Percentiles rank a stretch among this genome's conserved stretches.
Evolutionary conservation across 2,329 filamentous ascomycete species (phyloP).

Genomic region (Verticillium longisporum): DNA sequence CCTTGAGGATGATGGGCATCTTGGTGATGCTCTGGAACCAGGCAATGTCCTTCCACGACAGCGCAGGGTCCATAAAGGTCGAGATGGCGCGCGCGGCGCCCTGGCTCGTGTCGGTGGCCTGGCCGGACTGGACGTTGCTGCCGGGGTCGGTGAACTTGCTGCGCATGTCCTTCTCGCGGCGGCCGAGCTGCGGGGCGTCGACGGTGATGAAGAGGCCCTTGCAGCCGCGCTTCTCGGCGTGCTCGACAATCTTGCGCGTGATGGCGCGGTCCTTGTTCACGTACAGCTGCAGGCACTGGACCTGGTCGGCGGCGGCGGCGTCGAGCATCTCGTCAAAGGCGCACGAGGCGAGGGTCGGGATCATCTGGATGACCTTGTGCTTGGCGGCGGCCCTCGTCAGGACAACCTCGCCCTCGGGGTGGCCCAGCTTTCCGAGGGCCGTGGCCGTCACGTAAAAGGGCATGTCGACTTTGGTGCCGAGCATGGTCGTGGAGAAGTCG

Average conservation of each 20-base stretch:
- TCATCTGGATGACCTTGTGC: conserved; percentile 96
- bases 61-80: conserved; percentile 89
- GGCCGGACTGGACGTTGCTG: conserved; percentile 72
- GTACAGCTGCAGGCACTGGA: conserved; percentile 96
- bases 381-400: conserved; percentile 77
- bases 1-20: conserved; percentile 96
- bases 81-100: conserved; percentile 93
- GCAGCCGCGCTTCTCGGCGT: conserved; percentile 87
- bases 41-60: conserved; percentile 88
- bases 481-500: conserved; percentile 87
- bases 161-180: conserved; percentile 97
- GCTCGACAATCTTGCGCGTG: conserved; percentile 82
- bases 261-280: conserved; percentile 94
- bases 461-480: conserved; percentile 74
- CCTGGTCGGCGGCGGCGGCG: conserved; percentile 69
- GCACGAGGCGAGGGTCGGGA: conserved; percentile 92
- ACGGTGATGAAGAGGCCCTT: conserved; percentile 97
- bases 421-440: conserved; percentile 87
- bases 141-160: conserved; percentile 82
- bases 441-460: conserved; percentile 97
- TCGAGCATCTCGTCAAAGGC: conserved; percentile 97
- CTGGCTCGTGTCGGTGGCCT: conserved; percentile 76
- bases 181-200: conserved; percentile 89
- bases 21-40: conserved; percentile 88
- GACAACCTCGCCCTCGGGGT: conserved; percentile 89